Base-by-base conservation (phyloP, 2,329 filamentous ascomycete genomes). In the Penicillium sp. region DNA sequence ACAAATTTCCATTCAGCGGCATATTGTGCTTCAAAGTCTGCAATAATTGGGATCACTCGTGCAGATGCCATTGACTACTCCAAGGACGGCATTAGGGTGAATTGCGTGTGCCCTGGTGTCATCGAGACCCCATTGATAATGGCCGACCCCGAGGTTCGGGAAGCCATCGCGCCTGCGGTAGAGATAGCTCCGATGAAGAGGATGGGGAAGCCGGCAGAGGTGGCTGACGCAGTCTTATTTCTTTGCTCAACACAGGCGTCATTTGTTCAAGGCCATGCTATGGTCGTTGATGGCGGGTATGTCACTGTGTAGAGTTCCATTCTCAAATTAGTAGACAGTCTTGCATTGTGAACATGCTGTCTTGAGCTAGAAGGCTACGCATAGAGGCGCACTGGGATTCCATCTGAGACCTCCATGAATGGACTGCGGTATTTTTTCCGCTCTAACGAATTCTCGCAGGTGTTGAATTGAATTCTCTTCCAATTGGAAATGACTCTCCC, bases 1-100 rank as follows among this genome's bases (percentile, higher is more conserved):
- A 18, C 40, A 39, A 6, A 36, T 11, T 10, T 7, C 6, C 6
- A 22, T 55, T 13, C 2, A 83, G 83, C 83, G 10, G 78, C 82
- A 1, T 87, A 86, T 60, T 85, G 82, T 55, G 82, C 80, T 0
- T 85, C 83, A 4, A 87, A 87, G 61, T 80, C 83, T 14, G 85
- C 84, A 0, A 79, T 87, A 2, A 81, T 87, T 51, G 82, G 81
- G 22, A 79, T 87, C 79, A 87, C 85, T 0, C 75, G 80, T 6
- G 76, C 81, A 0, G 84, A 85, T 62, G 83, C 82, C 1, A 84
- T 85, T 19, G 81, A 87, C 62, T 85, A 86, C 65, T 81, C 83
- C 0, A 60, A 63, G 27, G 62, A 75, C 33, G 66, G 66, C 0
- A 72, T 77, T 35, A 61, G 75, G 31, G 68, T 74, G 7, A 75